Percentiles rank a stretch among this genome's conserved stretches.
phyloP scores from a whole-genome alignment of 345 rosid species.

The Euphorbia peplus region DNA sequence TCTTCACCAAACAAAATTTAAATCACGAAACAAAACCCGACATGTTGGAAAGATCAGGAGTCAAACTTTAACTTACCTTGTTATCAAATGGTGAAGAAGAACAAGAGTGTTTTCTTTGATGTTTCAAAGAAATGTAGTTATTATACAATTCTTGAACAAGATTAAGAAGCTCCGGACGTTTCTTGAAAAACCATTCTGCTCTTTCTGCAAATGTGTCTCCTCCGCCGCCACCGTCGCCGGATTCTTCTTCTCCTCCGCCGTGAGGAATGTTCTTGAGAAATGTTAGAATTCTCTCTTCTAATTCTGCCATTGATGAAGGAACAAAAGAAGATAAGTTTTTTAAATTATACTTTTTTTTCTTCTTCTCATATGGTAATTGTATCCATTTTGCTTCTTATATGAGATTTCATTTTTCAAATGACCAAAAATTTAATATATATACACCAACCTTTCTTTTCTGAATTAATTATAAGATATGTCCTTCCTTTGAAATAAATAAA shows the following conservation, averaged over 20 bases:
- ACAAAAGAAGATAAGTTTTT: background rate
- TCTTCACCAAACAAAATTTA: no score
- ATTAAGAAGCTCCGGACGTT: constrained; percentile 56
- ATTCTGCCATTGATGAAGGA: constrained; percentile 33
- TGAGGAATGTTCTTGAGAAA: constrained; percentile 18
- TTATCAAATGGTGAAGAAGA: background rate
- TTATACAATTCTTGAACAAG: constrained; percentile 63
- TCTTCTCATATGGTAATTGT: no score
- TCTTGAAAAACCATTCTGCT: constrained; percentile 66
- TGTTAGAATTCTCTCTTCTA: constrained; percentile 49
- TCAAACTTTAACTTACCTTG: no score
- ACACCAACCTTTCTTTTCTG: no score
- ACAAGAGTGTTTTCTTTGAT: constrained; percentile 5
- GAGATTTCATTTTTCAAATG: no score
- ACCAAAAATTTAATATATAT: no score
- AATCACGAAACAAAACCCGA: no score
- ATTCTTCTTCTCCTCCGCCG: constrained; percentile 31
- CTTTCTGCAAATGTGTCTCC: constrained; percentile 62
- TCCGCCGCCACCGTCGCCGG: background rate
- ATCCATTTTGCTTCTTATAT: no score
- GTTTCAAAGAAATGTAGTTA: constrained; percentile 42
- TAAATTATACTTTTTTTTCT: background rate
- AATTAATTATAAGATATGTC: no score
- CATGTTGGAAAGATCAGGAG: no score
- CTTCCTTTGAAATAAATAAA: no score